Conservation (phyloP, 1,139 yeast species). For the Candida dubliniensis region DNA sequence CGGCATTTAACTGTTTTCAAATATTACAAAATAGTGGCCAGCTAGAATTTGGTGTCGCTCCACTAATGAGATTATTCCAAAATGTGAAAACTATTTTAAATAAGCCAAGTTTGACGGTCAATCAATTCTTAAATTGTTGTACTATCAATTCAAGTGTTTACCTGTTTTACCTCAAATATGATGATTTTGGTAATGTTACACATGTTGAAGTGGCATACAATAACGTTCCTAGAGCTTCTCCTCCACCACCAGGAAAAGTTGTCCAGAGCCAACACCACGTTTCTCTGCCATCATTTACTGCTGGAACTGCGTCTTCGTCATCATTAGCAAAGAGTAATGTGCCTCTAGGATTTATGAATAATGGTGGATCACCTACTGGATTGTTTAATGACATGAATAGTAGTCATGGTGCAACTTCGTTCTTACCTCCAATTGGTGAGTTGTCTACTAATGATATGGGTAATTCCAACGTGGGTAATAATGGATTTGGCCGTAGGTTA, state of each 20-base stretch:
- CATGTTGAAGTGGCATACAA: slow-evolving; percentile 34
- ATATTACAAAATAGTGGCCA: slow-evolving; percentile 31
- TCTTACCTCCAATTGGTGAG: slow-evolving; percentile 15
- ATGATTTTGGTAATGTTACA: slow-evolving; percentile 48
- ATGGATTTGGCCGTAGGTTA: slow-evolving; percentile 17
- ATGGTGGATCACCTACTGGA: slow-evolving; percentile 14
- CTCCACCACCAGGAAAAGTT: slow-evolving; percentile 6
- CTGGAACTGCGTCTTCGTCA: no score
- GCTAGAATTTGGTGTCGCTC: slow-evolving; percentile 42
- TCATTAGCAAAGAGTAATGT: no score
- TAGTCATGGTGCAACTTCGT: slow-evolving; percentile 4
- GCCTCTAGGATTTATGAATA: slow-evolving; percentile 10
- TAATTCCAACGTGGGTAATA: slow-evolving; percentile 7
- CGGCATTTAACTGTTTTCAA: slow-evolving; percentile 39
- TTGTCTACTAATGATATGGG: slow-evolving; percentile 5
- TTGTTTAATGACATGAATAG: slow-evolving; percentile 9
- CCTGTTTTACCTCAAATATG: slow-evolving; percentile 47
- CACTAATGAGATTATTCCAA: slow-evolving; percentile 34
- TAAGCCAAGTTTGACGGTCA: slow-evolving; percentile 32
- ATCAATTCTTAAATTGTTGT: slow-evolving; percentile 44
- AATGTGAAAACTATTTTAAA: slow-evolving; percentile 30
- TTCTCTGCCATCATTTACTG: no score
- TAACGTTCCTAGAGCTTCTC: slow-evolving; percentile 8
- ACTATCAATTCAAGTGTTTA: slow-evolving; percentile 19
- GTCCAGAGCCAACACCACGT: slow-evolving; percentile 2